Percentiles rank a stretch among this genome's conserved stretches.
phyloP scores from a whole-genome alignment of 306 rosid genomes.

The Datisca glomerata region DNA sequence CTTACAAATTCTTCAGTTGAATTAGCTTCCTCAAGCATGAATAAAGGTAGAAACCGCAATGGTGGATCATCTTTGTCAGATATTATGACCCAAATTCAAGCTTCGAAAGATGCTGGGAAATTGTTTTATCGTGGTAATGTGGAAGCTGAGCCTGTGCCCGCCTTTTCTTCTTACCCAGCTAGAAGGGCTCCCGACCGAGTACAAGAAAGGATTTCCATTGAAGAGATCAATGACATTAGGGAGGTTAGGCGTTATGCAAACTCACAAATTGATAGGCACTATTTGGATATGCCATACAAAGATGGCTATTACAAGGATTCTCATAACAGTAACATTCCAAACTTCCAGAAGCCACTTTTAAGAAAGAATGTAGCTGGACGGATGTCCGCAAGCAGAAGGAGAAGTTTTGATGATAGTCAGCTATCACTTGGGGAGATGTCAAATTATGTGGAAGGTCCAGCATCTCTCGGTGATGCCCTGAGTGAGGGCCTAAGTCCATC shows the following conservation, averaged over 20 bases:
- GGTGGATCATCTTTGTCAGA: slow-evolving; percentile 86
- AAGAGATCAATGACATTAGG: slow-evolving; percentile 46
- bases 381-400: slow-evolving; percentile 68
- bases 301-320: slow-evolving; percentile 76
- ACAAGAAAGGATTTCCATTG: slow-evolving; percentile 52
- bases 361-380: slow-evolving; percentile 76
- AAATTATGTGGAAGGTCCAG: slow-evolving; percentile 59
- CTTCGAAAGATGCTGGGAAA: slow-evolving; percentile 76
- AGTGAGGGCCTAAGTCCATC: slow-evolving; percentile 83
- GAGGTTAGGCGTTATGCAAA: slow-evolving; percentile 56
- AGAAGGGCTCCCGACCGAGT: slow-evolving; percentile 50
- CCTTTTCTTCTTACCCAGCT: slow-evolving; percentile 45
- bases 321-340: slow-evolving; percentile 61
- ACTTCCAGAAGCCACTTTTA: slow-evolving; percentile 90
- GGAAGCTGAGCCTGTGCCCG: slow-evolving; percentile 37
- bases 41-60: slow-evolving; percentile 60
- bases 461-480: slow-evolving; percentile 85
- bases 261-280: slow-evolving; percentile 52
- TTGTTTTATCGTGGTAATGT: slow-evolving; percentile 36
- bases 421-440: slow-evolving; percentile 61
- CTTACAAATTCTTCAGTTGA: slow-evolving; percentile 45
- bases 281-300: slow-evolving; percentile 44
- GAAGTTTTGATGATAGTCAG: slow-evolving; percentile 91
- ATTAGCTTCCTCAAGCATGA: slow-evolving; percentile 43
- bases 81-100: slow-evolving; percentile 91